Evolutionary conservation across 768 basidiomycete species (phyloP).

Genomic region (Tremella fuciformis): DNA sequence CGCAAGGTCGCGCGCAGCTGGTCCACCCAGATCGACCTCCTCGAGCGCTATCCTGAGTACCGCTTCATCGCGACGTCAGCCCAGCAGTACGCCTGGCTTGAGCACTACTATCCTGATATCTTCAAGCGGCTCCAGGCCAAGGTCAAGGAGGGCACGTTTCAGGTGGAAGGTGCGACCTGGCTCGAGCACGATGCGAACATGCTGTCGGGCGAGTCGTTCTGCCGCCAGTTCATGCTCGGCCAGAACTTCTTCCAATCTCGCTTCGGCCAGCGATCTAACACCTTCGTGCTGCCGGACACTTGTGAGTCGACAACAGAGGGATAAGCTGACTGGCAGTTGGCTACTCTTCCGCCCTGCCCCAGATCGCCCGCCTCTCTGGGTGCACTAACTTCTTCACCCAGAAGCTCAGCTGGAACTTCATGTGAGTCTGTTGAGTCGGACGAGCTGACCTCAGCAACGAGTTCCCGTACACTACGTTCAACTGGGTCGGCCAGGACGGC

Average conservation of each 20-base stretch:
- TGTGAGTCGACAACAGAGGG: constrained; percentile 18
- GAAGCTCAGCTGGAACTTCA: constrained; percentile 71
- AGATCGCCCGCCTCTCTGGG: constrained; percentile 69
- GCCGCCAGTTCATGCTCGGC: constrained; percentile 83
- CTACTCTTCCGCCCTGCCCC: constrained; percentile 82
- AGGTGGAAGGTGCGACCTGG: constrained; percentile 84
- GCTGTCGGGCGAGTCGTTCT: constrained; percentile 88
- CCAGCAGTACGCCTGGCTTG: constrained; percentile 92
- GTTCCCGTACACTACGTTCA: constrained; percentile 94
- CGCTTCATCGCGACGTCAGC: constrained; percentile 65
- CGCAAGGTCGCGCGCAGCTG: constrained; percentile 95
- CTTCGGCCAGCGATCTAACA: constrained; percentile 53
- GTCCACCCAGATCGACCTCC: constrained; percentile 90
- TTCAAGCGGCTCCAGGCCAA: constrained; percentile 75
- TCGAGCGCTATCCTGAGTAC: constrained; percentile 94
- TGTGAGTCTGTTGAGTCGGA: constrained; percentile 44
- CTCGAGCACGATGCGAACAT: constrained; percentile 66
- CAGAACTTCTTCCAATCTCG: constrained; percentile 73
- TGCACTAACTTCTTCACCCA: constrained; percentile 97
- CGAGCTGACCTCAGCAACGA: constrained; percentile 60
- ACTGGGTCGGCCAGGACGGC: constrained; percentile 86
- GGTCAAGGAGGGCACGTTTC: constrained; percentile 73
- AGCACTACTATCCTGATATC: constrained; percentile 76
- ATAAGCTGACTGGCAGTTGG: constrained; percentile 66
- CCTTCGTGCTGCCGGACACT: constrained; percentile 50